These are phyloP conservation scores for Fusarium tuaranense DNA, from an alignment of 2,329 filamentous ascomycete genomes.

Conservation along the genomic window DNA sequence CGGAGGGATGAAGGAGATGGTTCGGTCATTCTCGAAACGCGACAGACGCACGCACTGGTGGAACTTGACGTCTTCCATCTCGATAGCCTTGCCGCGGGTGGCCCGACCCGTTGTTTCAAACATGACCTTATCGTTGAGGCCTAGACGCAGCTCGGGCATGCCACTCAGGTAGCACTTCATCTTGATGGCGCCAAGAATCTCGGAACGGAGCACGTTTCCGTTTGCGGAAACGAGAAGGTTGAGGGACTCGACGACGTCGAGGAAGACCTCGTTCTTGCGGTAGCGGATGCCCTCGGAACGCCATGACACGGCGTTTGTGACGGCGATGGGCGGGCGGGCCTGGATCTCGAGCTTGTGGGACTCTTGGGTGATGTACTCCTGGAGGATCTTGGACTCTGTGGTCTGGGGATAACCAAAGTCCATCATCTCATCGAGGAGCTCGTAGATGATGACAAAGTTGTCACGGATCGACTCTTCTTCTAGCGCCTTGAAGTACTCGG, in stretches of 20 bases:
- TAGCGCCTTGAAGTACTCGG: constrained; percentile 99
- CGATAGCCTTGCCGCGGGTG: constrained; percentile 94
- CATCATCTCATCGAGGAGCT: constrained; percentile 99
- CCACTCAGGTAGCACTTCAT: constrained; percentile 99
- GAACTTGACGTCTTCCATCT: constrained; percentile 99
- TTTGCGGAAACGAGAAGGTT: constrained; percentile 95
- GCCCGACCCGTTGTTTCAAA: constrained; percentile 97
- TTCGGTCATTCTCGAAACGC: constrained; percentile 97
- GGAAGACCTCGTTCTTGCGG: constrained; percentile 99
- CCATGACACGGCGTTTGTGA: constrained; percentile 98
- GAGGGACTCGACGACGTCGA: constrained; percentile 96
- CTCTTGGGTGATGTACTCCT: constrained; percentile 99
- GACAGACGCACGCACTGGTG: constrained; percentile 97
- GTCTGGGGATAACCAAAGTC: constrained; percentile 99
- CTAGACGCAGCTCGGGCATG: constrained; percentile 95
- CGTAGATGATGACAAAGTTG: constrained; percentile 99
- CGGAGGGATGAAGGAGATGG: constrained; percentile 98
- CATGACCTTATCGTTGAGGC: constrained; percentile 99
- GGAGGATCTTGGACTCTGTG: constrained; percentile 97
- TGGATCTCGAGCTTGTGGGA: constrained; percentile 98
- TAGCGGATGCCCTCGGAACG: constrained; percentile 97
- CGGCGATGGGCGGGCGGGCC: constrained; percentile 94
- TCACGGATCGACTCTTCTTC: constrained; percentile 99
- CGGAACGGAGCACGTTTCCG: constrained; percentile 93
- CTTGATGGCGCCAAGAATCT: constrained; percentile 97